A percentile compares a stretch with the other conserved stretches of the same genome.
phyloP scores from a whole-genome alignment of 352 stramenopile species.

The Globisporangium okanoganense region DNA sequence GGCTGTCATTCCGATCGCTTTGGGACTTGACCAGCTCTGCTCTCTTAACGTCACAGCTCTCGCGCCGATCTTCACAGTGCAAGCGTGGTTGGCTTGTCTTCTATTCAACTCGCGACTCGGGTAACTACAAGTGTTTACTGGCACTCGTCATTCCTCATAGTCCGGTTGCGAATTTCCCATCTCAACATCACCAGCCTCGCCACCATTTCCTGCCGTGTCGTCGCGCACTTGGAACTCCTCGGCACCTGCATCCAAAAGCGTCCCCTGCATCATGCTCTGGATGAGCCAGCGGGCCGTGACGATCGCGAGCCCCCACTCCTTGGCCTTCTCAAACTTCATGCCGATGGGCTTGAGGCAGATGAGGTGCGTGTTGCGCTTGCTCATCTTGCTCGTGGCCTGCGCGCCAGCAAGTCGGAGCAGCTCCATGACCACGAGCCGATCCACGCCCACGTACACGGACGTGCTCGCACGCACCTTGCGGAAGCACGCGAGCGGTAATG shows the following conservation, averaged over 20 bases:
- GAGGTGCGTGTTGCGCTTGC: conserved; percentile 58
- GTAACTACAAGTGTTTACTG: not conserved
- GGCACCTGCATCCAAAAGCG: conserved; percentile 25
- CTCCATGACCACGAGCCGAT: conserved; percentile 57
- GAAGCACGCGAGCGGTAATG: conserved; percentile 52
- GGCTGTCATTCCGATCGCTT: too few species aligned
- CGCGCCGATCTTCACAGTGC: too few species aligned
- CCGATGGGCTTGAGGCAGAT: conserved; percentile 47
- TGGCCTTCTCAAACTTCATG: conserved; percentile 64
- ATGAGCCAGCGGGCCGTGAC: conserved; percentile 70
- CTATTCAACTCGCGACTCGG: too few species aligned
- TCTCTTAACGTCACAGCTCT: too few species aligned
- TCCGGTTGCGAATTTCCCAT: not conserved
- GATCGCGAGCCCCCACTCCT: conserved; percentile 42
- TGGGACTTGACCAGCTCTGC: too few species aligned
- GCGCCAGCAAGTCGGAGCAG: conserved; percentile 55
- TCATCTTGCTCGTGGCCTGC: conserved; percentile 44
- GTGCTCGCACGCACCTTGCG: conserved; percentile 40
- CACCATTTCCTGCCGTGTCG: not conserved
- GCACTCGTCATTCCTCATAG: not conserved
- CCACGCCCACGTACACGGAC: conserved; percentile 60
- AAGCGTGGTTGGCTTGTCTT: too few species aligned
- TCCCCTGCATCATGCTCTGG: conserved; percentile 45
- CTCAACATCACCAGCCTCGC: not conserved
- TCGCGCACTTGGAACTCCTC: conserved; percentile 24